Base-by-base conservation (phyloP, 306 rosid species). In the Cucurbita moschata region DNA sequence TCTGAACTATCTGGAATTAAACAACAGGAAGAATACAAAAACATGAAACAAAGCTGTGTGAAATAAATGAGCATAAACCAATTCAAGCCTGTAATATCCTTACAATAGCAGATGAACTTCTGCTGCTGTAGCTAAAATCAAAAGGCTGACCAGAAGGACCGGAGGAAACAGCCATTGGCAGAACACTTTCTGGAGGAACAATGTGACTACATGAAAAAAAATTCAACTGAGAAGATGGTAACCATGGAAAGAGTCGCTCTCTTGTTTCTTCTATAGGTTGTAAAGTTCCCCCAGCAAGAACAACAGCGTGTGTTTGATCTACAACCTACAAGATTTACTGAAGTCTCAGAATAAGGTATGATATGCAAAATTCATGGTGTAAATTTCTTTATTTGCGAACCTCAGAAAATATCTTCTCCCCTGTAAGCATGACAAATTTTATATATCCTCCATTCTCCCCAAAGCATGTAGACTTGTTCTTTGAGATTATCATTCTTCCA, bases 181-280 rank as follows among this genome's bases (percentile, higher is more conserved):
- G 80, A 82, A 90, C 77, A 84, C 90, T 90, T 69, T 90, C 95
- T 0, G 95, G 89, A 76, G 97, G 87, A 57, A 94, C 89, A 76
- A 94, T 94, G 67, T 94, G 98, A 72, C 84, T 86, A 26, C 97
- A 90, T 43, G 98, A 87, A 85, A 94, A 94, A 82, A 94, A 94
- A 46, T 86, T 86, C 83, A 93, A 79, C 78, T 83, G 80, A 64
- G 87, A 64, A 11, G 63, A 84, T 62, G 86, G 88, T 79, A 94
- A 75, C 87, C 87, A 80, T 23, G 96, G 96, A 83, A 94, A 90
- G 74, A 94, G 96, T 71, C 97, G 83, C 78, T 86, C 98, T 82
- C 94, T 81, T 62, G 90, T 87, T 85, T 94, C 98, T 83, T 90
- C 98, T 79, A 87, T 85, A 67, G 98, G 98, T 77, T 89, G 97